Base-by-base conservation (phyloP, 2,329 filamentous ascomycete genomes). In the Aspergillus fijiensis region DNA sequence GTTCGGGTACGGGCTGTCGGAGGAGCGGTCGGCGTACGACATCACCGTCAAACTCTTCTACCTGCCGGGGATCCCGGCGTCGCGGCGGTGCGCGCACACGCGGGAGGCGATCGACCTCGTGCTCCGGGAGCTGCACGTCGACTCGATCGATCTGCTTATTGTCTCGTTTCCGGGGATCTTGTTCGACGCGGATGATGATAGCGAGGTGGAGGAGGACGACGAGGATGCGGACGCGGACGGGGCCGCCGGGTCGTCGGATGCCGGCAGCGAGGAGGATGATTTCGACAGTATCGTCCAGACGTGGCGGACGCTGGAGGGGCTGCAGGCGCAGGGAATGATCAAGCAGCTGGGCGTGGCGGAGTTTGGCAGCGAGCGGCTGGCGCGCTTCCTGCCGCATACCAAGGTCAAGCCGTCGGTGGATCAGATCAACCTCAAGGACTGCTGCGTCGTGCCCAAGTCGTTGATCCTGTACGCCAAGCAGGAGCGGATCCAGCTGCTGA, bases 31-130 rank as follows among this genome's bases (percentile, higher is more conserved):
- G 60, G 88, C 92, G 67, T 99, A 99, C 80, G 92, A 97, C 72
- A 92, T 97, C 70, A 97, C 94, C 0, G 89, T 95, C 62, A 99
- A 99, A 78, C 79, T 99, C 23, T 99, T 99, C 81, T 96, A 95
- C 76, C 84, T 98, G 29, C 89, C 92, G 3, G 85, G 85, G 19
- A 85, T 91, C 56, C 82, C 88, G 10, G 79, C 85, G 1, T 82
- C 83, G 19, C 79, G 87, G 65, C 86, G 94, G 61, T 85, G 85
- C 66, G 80, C 82, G 57, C 89, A 96, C 72, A 89, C 90, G 9
- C 79, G 84, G 58, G 90, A 96, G 71, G 94, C 95, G 1, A 82
- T 99, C 66, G 81, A 86, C 55, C 78, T 96, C 10, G 93, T 98
- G 10, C 82, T 89, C 65, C 89, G 89, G 73, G 91, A 96, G 76